Percentiles rank a stretch among this genome's conserved stretches.
Conservation (phyloP, 2,329 filamentous ascomycete genomes). For the Thelonectria discophora region DNA sequence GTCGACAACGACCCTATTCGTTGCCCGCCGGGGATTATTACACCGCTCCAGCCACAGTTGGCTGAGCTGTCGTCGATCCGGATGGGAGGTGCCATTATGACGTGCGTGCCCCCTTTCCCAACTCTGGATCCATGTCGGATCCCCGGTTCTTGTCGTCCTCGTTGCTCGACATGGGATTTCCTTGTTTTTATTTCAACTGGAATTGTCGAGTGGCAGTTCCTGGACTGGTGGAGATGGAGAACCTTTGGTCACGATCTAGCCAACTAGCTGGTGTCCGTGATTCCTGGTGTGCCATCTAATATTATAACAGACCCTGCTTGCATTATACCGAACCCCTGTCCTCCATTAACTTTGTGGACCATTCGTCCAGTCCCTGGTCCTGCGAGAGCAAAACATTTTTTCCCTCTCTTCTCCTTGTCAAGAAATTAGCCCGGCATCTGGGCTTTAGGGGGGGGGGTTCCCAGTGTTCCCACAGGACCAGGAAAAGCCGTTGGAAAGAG, state of each 20-base stretch:
- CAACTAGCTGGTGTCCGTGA: conserved; percentile 32
- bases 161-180: conserved; percentile 32
- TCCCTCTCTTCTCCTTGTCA: conserved; percentile 38
- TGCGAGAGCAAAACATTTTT: conserved; percentile 35
- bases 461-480: conserved; percentile 18
- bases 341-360: conserved; percentile 33
- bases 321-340: conserved; percentile 44
- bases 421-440: conserved; percentile 38
- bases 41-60: conserved; percentile 36
- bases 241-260: conserved; percentile 40
- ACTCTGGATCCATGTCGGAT: conserved; percentile 37
- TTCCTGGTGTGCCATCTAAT: conserved; percentile 41
- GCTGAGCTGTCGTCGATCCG: conserved; percentile 36
- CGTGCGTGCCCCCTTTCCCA: conserved; percentile 39
- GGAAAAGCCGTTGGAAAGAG: conserved; percentile 26
- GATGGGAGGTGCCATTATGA: conserved; percentile 34
- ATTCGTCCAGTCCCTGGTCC: conserved; percentile 34
- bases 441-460: conserved; percentile 24
- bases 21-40: conserved; percentile 32
- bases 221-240: conserved; percentile 36
- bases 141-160: conserved; percentile 31
- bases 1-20: conserved; percentile 8
- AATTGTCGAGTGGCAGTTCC: conserved; percentile 40
- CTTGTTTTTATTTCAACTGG: conserved; percentile 34
- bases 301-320: conserved; percentile 46